Evolutionary conservation across 441 rosid species (phyloP), one percentile per base, ranked within the genome.

Genomic region (Biscutella laevigata): DNA sequence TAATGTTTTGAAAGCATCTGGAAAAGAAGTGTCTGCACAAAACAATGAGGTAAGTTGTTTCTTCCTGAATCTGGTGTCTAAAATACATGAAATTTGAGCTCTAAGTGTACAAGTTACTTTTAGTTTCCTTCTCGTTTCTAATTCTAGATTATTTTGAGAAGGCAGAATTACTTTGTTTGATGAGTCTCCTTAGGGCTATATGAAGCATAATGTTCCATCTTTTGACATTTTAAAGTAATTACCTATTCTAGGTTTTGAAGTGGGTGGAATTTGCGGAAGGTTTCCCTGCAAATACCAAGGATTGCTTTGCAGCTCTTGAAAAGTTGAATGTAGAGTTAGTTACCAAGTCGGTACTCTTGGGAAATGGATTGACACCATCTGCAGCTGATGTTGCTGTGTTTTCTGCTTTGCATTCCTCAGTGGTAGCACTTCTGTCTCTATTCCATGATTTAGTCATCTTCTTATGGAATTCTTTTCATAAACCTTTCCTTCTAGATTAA

Each of bases 371-470:
- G 38, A 76, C 76, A 8, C 84, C 82, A 16, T 85, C 96, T 5
- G 95, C 70, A 62, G 81, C 83, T 59, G 98, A 91, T 67, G 57
- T 82, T 59, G 61, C 75, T 61, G 86, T 88, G 37, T 88, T 83
- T 67, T 64, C 94, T 8, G 77, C 67, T 2, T 17, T 88, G 60
- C 81, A 82, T 77, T 66, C 87, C 43, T 75, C 76, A 14, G 76
- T 82, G 89, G 95, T 91, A 81, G 37, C 17, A 29, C 19, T 64
- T 42, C 20, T 58, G 20, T n/a, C n/a, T 36, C 17, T 7, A 8
- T 8, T 57, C 37, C 21, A 7, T 44, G 12, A 21, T 44, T 5
- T 21, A 33, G 6, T 30, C 11, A 17, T 21, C 5, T 38, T n/a
- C n/a, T n/a, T n/a, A n/a, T n/a, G n/a, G n/a, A n/a, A n/a, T n/a